Evolutionary conservation across 2,329 filamentous ascomycete genomes (phyloP), one percentile per base, ranked within the genome.

Genomic region (Annulohypoxylon truncatum): DNA sequence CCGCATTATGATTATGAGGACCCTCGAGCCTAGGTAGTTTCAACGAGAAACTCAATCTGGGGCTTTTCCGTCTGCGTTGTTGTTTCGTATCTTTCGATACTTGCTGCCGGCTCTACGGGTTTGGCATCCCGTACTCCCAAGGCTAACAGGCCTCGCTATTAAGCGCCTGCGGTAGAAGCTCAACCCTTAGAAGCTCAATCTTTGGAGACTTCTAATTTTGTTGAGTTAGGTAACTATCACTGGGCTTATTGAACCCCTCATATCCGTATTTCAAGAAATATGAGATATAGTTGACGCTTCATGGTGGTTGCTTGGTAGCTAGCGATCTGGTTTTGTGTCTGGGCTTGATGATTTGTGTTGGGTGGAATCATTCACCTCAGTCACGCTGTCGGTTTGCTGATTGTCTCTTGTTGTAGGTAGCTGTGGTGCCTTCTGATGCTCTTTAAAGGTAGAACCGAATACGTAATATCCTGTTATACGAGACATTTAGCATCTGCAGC

Each of bases 401-500:
- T 18, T 33, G 53, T 54, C 51, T n/a, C 69, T 71, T 47, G 54
- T 28, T 26, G 48, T 31, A 1, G 35, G 13, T 59, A 57, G 52
- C 9, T 70, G 61, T 51, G 20, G 29, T 40, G 59, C 60, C 6
- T 68, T 28, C 18, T 71, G 61, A n/a, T 72, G 61, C 8, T 72
- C 73, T 44, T 62, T 65, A 2, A 75, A 56, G 12, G 61, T 7
- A 18, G 74, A 72, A 13, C 69, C 66, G 44, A 75, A 72, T 2
- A 64, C 68, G 64, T 75, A 75, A 50, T 70, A 72, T 22, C 70
- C 74, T 75, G 42, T 20, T 24, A 55, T 20, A 8, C 35, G 9
- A 44, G 31, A 54, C 18, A 68, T 61, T 70, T 35, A 71, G 56
- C 28, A 66, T 35, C 33, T n/a, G n/a, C n/a, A n/a, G n/a, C n/a